Base-by-base conservation (phyloP, 805 yeast species). In the Zygosaccharomyces gambellarensis region DNA sequence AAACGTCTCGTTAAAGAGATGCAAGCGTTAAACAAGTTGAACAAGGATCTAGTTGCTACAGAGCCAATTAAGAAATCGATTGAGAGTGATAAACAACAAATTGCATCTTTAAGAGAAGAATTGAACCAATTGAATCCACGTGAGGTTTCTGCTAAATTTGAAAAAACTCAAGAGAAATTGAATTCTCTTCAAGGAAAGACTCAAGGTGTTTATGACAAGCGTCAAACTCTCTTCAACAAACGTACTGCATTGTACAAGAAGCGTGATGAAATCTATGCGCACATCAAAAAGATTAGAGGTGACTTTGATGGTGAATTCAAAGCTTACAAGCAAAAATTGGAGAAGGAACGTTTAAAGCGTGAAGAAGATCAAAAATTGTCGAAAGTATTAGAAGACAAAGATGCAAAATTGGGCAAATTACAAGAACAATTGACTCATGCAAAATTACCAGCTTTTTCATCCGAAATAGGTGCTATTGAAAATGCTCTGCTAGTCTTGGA, bases 1-100 rank as follows among this genome's bases (percentile, higher is more conserved):
- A 85, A 88, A 74, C 78, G 82, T 64, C 71, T 77, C 56, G 81
- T 94, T 58, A 87, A 87, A 72, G 98, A 92, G 72, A 86, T 89
- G 77, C 78, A 89, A 46, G 70, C 83, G 41, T 79, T 94, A 68
- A 83, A 92, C 71, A 89, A 87, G 72, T 72, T 86, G 65, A 81
- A 83, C 64, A 85, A 85, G 69, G 90, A 85, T 68, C 87, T 88
- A 65, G 80, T 81, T 44, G 75, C 79, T 43, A 75, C 90, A 59
- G 90, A 83, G 64, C 79, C 80, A 61, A 79, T 80, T 60, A 97
- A 89, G 74, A 80, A 80, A 59, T 79, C 84, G 39, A 83, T 92
- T 64, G 96, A 89, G 63, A 75, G 74, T 43, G 94, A 87, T 69
- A 86, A 83, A 73, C 76, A 75, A 45, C 83, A 88, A 73, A 82